A percentile compares a stretch with the other conserved stretches of the same genome.
phyloP scores from a whole-genome alignment of 139 green algal species.

The Microglena sp. region DNA sequence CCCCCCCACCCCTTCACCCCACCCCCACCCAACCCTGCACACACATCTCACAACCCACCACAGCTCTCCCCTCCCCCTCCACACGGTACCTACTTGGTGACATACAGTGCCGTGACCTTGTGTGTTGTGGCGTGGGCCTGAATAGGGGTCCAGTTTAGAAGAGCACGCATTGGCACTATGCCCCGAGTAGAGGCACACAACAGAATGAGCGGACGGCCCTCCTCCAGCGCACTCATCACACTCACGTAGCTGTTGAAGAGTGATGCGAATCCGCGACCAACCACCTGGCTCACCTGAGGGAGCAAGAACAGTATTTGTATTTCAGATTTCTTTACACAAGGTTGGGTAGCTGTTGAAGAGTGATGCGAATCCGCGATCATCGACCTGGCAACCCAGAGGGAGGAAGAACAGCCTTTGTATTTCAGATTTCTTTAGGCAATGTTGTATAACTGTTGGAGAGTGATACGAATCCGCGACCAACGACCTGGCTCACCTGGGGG shows the following conservation, averaged over 20 bases:
- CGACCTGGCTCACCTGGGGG: conserved; percentile 30
- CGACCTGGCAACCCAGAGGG: conserved; percentile 33
- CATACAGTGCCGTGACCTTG: conserved; percentile 18
- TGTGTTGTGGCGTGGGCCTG: conserved; percentile 57
- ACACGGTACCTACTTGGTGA: neutral
- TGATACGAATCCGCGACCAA: conserved; percentile 61
- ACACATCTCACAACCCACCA: neutral
- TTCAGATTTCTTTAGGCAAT: no score
- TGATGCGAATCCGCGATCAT: conserved; percentile 60
- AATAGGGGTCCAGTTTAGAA: conserved; percentile 59
- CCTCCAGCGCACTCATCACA: conserved; percentile 18
- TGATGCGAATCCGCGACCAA: conserved; percentile 61
- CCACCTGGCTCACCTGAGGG: conserved; percentile 30
- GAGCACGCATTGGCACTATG: conserved; percentile 48
- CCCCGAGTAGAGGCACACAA: conserved; percentile 48
- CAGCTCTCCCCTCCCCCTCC: neutral
- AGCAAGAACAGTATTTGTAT: no score
- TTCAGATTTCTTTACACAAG: no score
- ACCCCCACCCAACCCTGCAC: neutral
- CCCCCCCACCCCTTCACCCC: neutral
- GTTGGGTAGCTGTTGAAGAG: conserved; percentile 43
- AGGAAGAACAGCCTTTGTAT: no score
- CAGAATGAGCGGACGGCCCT: conserved; percentile 52
- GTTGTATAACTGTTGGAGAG: conserved; percentile 43
- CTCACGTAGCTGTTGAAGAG: conserved; percentile 42